Percentiles rank a stretch among this genome's conserved stretches.
Evolutionary conservation across 306 rosid genomes (phyloP).

Genomic region (Vigna mungo): DNA sequence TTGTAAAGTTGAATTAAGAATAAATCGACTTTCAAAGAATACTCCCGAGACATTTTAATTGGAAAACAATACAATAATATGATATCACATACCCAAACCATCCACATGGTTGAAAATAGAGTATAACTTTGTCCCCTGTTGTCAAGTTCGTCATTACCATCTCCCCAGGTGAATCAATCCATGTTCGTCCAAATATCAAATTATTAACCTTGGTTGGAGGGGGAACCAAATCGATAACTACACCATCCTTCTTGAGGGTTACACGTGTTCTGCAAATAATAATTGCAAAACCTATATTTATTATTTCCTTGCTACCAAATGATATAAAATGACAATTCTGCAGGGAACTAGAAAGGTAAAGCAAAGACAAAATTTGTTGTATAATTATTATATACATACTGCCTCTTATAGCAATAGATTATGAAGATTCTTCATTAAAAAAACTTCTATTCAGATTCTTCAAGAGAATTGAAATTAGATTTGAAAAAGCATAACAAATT

Average conservation of each 20-base stretch:
- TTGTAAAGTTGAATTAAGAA: too few species aligned
- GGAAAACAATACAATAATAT: slow-evolving; percentile 18
- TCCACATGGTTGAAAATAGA: slow-evolving; percentile 95
- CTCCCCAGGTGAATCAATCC: slow-evolving; percentile 98
- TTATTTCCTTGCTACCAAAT: slow-evolving; percentile 25
- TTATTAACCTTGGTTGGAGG: slow-evolving; percentile 96
- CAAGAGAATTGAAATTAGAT: slow-evolving; percentile 35
- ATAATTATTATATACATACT: neutral
- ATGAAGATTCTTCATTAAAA: slow-evolving; percentile 28
- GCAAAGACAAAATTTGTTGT: neutral
- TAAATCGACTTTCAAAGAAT: too few species aligned
- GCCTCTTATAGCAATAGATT: slow-evolving; percentile 23
- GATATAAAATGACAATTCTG: slow-evolving; percentile 15
- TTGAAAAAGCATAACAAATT: slow-evolving; percentile 15
- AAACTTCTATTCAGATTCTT: slow-evolving; percentile 26
- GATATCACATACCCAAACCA: slow-evolving; percentile 83
- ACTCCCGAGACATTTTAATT: slow-evolving; percentile 6
- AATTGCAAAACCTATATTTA: slow-evolving; percentile 3
- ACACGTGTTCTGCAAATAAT: slow-evolving; percentile 73
- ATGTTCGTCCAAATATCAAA: slow-evolving; percentile 90
- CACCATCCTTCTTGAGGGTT: slow-evolving; percentile 81
- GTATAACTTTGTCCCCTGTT: slow-evolving; percentile 89
- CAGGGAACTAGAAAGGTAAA: slow-evolving; percentile 24
- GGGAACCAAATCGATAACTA: slow-evolving; percentile 88
- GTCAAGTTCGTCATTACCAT: slow-evolving; percentile 85